Conservation (phyloP, 768 basidiomycete species). For the Russula earlei region DNA sequence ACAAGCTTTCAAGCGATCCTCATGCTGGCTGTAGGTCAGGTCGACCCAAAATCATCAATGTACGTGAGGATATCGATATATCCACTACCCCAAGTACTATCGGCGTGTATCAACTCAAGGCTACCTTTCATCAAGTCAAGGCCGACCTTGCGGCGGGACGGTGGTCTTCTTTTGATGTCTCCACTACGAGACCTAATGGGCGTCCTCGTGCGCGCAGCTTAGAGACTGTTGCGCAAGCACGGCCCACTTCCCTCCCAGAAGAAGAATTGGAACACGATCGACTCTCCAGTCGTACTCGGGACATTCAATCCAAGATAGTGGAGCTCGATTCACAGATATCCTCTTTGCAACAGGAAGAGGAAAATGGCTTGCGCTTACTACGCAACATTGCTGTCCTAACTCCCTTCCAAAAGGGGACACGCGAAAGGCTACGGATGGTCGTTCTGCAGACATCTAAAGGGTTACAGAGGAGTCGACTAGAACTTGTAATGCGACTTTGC, state of each 20-base stretch:
- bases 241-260: constrained; percentile 13
- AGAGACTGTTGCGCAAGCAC: constrained; percentile 23
- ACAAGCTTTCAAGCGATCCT: constrained; percentile 8
- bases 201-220: constrained; percentile 29
- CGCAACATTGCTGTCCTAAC: constrained; percentile 79
- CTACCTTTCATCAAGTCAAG: constrained; percentile 81
- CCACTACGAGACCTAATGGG: constrained; percentile 21
- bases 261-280: constrained; percentile 22
- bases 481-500: constrained; percentile 63
- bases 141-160: constrained; percentile 61
- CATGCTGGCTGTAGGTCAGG: neutral
- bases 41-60: constrained; percentile 4
- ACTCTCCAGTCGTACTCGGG: constrained; percentile 46
- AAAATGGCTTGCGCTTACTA: constrained; percentile 58
- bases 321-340: constrained; percentile 55
- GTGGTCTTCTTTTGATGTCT: constrained; percentile 27
- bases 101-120: constrained; percentile 59
- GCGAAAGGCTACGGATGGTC: constrained; percentile 58
- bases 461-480: constrained; percentile 57
- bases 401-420: constrained; percentile 79
- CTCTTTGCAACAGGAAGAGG: constrained; percentile 47
- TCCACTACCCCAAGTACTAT: constrained; percentile 48
- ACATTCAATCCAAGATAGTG: constrained; percentile 50
- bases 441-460: constrained; percentile 56
- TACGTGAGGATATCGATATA: constrained; percentile 31